phyloP scores from a whole-genome alignment of 139 green algal species.

The Tetradesmus lagerheimii region DNA sequence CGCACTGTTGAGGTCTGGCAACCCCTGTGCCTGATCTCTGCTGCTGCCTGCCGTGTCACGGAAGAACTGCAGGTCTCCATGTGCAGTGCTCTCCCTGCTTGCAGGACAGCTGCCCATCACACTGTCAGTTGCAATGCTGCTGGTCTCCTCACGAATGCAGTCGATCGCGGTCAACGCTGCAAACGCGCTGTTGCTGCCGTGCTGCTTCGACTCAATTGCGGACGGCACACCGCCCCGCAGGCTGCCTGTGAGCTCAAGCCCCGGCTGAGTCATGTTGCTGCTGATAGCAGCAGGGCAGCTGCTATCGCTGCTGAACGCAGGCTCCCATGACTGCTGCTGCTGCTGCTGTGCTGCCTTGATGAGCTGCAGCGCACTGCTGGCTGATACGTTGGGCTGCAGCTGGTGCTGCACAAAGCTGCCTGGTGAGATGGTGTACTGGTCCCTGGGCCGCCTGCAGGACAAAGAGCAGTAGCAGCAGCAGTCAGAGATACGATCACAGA shows the following conservation, averaged over 20 bases:
- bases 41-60: neutral
- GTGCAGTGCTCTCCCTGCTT: constrained; percentile 29
- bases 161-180: constrained; percentile 47
- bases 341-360: neutral
- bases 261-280: neutral
- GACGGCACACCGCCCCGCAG: neutral
- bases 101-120: constrained; percentile 28
- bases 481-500: too few species aligned
- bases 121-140: constrained; percentile 29
- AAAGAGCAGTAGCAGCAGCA: neutral
- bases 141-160: constrained; percentile 40
- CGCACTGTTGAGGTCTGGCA: neutral
- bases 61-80: constrained; percentile 19
- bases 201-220: constrained; percentile 46
- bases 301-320: neutral
- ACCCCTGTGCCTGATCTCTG: neutral
- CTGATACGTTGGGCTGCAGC: neutral
- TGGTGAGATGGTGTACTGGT: constrained; percentile 24
- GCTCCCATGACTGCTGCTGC: constrained; percentile 12
- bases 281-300: constrained; percentile 5
- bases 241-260: neutral
- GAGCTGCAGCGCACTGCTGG: neutral
- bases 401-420: constrained; percentile 37
- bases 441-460: neutral
- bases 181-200: constrained; percentile 41